Percentiles rank a stretch among this genome's conserved stretches.
Conservation (phyloP, 345 rosid species). For the Boechera stricta region DNA sequence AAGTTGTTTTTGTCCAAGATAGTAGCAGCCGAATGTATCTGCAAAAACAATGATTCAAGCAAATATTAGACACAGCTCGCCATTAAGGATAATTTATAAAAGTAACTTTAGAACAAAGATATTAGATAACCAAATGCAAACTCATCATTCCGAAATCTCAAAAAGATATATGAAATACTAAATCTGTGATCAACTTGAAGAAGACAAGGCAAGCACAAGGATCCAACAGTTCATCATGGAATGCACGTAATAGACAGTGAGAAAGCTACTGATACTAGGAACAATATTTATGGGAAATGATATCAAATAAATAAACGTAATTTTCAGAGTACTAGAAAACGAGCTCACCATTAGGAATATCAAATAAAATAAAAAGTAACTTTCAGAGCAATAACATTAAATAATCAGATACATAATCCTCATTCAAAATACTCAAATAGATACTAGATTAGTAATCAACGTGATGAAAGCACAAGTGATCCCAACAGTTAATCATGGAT, state of each 20-base stretch:
- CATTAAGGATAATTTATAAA: neutral
- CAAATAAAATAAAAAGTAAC: neutral
- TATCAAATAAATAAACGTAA: constrained; percentile 13
- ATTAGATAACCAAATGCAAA: constrained; percentile 18
- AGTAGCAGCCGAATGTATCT: constrained; percentile 94
- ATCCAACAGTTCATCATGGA: constrained; percentile 22
- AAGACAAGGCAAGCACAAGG: constrained; percentile 23
- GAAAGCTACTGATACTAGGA: constrained; percentile 20
- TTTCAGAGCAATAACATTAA: neutral
- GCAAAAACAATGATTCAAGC: constrained; percentile 31
- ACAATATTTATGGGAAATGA: neutral
- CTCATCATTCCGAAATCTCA: constrained; percentile 10
- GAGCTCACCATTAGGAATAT: neutral
- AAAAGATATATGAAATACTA: constrained; percentile 17
- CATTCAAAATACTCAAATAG: neutral
- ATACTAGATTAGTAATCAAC: neutral
- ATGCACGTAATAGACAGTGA: constrained; percentile 22
- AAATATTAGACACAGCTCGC: constrained; percentile 21
- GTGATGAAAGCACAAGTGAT: constrained; percentile 5
- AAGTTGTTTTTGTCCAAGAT: constrained; percentile 88
- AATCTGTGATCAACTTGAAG: constrained; percentile 18
- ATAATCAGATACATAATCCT: constrained; percentile 25
- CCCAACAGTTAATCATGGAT: constrained; percentile 24
- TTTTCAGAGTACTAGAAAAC: constrained; percentile 1
- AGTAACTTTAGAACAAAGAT: neutral